phyloP scores from a whole-genome alignment of 1,139 yeast species.

The Kurtzmaniella quercitrusa region DNA sequence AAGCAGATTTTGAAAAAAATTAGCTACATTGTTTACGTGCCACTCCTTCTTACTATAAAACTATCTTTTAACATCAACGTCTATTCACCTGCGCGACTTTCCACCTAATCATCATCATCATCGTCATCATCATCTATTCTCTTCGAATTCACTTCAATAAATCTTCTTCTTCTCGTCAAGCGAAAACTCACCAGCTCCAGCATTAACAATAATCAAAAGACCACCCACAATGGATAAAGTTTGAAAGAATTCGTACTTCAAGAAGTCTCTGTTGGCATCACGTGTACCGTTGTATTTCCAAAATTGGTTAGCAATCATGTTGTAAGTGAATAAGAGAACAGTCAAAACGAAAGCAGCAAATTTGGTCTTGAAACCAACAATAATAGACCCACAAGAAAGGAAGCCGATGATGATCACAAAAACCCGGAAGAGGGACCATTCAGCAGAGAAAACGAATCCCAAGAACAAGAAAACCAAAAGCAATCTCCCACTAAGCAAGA shows the following conservation, averaged over 20 bases:
- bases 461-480: conserved; percentile 80
- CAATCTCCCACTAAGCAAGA: conserved; percentile 84
- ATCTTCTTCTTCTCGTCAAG: conserved; percentile 95
- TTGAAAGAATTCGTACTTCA: conserved; percentile 93
- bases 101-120: neutral
- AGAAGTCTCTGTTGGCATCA: conserved; percentile 81
- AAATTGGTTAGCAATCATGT: conserved; percentile 79
- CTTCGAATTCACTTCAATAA: conserved; percentile 51
- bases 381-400: conserved; percentile 71
- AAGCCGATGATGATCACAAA: conserved; percentile 70
- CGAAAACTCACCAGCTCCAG: conserved; percentile 95
- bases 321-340: conserved; percentile 68
- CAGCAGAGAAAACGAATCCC: conserved; percentile 77
- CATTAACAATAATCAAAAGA: conserved; percentile 79
- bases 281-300: conserved; percentile 68
- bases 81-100: neutral
- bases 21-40: too few species aligned
- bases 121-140: neutral
- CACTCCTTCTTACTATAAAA: neutral
- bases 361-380: conserved; percentile 90
- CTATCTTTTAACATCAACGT: neutral
- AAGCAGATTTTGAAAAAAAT: too few species aligned
- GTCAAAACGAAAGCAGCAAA: conserved; percentile 82
- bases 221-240: conserved; percentile 95
- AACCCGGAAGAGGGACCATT: conserved; percentile 67